phyloP scores from a whole-genome alignment of 768 basidiomycete genomes.

The Suillus subluteus region DNA sequence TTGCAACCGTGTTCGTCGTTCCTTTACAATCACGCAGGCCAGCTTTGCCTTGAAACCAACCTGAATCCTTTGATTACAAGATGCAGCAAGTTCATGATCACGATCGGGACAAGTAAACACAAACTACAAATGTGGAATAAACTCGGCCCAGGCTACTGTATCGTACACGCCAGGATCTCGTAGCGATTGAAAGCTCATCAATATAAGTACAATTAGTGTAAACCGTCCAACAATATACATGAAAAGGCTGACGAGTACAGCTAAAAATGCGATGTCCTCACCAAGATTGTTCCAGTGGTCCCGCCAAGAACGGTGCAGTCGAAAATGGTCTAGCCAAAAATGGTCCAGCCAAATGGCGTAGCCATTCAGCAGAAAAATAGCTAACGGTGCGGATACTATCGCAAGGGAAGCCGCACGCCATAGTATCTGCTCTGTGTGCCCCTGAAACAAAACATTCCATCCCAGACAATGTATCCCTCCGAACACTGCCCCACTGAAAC shows the following conservation, averaged over 20 bases:
- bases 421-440: constrained; percentile 17
- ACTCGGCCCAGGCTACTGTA: constrained; percentile 21
- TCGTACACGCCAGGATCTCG: constrained; percentile 14
- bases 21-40: background rate
- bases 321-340: no score
- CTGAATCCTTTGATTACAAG: background rate
- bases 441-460: constrained; percentile 26
- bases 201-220: constrained; percentile 14
- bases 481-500: constrained; percentile 21
- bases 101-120: background rate
- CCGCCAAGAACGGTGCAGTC: no score
- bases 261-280: background rate
- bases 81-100: background rate
- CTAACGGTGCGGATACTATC: constrained; percentile 9
- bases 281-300: background rate
- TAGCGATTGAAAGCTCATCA: constrained; percentile 17
- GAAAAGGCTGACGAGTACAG: background rate
- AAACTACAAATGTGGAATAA: constrained; percentile 15
- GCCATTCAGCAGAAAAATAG: background rate
- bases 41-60: background rate
- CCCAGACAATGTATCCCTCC: constrained; percentile 31
- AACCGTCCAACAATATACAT: constrained; percentile 20
- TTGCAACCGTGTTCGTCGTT: background rate
- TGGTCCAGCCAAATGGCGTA: background rate
- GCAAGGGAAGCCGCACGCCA: constrained; percentile 27